phyloP scores from a whole-genome alignment of 768 basidiomycete genomes.

The Boletus pseudo-olivaceus region DNA sequence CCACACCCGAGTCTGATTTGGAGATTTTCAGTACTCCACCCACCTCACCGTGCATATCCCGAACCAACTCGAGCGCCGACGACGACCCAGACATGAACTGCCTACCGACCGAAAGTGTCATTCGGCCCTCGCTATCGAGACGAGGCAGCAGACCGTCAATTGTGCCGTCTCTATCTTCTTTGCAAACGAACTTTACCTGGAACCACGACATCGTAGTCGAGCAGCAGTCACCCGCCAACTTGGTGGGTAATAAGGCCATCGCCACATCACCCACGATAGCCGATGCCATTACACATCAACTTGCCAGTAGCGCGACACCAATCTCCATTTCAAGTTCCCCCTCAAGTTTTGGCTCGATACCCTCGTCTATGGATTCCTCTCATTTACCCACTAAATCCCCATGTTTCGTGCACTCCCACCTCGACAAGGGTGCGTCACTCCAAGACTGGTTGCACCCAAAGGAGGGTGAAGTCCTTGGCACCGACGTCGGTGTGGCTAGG shows the following conservation, averaged over 20 bases:
- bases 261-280: slow-evolving; percentile 20
- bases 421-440: slow-evolving; percentile 77
- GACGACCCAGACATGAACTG: slow-evolving; percentile 9
- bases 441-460: slow-evolving; percentile 65
- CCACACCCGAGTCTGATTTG: slow-evolving; percentile 32
- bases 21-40: slow-evolving; percentile 45
- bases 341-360: slow-evolving; percentile 25
- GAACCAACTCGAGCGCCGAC: slow-evolving; percentile 15
- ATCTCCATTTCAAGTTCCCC: slow-evolving; percentile 28
- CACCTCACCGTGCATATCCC: slow-evolving; percentile 34
- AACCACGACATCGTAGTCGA: slow-evolving; percentile 37
- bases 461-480: slow-evolving; percentile 22
- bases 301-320: slow-evolving; percentile 9
- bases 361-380: slow-evolving; percentile 26
- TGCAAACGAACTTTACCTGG: slow-evolving; percentile 36
- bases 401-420: slow-evolving; percentile 90
- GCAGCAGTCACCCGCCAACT: slow-evolving; percentile 21
- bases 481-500: slow-evolving; percentile 49
- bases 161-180: slow-evolving; percentile 17
- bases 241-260: slow-evolving; percentile 19
- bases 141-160: slow-evolving; percentile 31
- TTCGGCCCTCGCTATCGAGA: slow-evolving; percentile 40
- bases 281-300: slow-evolving; percentile 18
- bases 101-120: slow-evolving; percentile 12
- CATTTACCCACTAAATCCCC: slow-evolving; percentile 52